Evolutionary conservation across 306 rosid species (phyloP).

Genomic region (Lotus japonicus): DNA sequence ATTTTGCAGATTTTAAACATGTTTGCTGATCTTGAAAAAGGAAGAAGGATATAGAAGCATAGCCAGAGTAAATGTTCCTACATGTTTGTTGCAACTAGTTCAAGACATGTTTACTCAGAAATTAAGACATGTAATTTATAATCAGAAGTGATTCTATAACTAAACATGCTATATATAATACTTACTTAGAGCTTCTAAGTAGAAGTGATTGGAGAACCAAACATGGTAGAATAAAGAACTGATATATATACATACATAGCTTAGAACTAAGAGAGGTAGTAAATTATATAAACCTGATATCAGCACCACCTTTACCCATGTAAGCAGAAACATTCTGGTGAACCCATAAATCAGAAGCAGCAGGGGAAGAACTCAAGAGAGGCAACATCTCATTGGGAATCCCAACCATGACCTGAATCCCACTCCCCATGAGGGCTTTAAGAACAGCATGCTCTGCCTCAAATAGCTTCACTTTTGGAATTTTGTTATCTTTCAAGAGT

Average conservation of each 20-base stretch:
- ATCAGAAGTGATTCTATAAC: too few species aligned
- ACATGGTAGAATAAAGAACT: too few species aligned
- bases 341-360: slow-evolving; percentile 65
- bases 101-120: too few species aligned
- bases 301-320: slow-evolving; percentile 55
- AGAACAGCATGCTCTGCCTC: slow-evolving; percentile 58
- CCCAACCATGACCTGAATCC: slow-evolving; percentile 74
- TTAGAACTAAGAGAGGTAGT: too few species aligned
- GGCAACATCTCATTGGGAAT: slow-evolving; percentile 73
- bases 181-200: too few species aligned
- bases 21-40: background rate
- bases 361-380: slow-evolving; percentile 47
- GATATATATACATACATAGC: too few species aligned
- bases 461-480: slow-evolving; percentile 67
- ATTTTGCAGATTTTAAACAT: too few species aligned
- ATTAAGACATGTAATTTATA: too few species aligned
- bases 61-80: too few species aligned
- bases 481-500: slow-evolving; percentile 53
- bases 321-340: slow-evolving; percentile 61
- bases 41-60: background rate
- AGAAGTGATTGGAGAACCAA: too few species aligned
- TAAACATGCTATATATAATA: too few species aligned
- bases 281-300: slow-evolving; percentile 61
- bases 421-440: slow-evolving; percentile 51
- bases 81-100: too few species aligned